These are phyloP conservation scores for Rhodocollybia butyracea DNA, from an alignment of 768 basidiomycete genomes.

Conservation along the genomic window DNA sequence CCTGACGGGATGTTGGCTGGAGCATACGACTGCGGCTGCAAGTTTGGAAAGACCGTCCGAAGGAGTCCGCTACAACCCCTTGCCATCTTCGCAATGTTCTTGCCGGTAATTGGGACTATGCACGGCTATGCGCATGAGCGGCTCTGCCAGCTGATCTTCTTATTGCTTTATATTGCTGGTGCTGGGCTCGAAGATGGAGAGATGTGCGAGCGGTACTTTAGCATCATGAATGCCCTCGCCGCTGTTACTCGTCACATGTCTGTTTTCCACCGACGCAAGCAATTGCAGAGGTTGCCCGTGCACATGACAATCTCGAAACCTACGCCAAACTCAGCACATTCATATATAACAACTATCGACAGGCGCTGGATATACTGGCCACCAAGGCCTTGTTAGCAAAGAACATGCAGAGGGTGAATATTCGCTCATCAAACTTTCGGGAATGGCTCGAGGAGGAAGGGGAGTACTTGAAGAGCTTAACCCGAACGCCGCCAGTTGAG, in stretches of 20 bases:
- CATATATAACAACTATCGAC: constrained; percentile 13
- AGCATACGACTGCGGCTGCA: constrained; percentile 21
- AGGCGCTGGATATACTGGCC: constrained; percentile 9
- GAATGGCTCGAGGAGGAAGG: too few species aligned
- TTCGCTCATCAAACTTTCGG: not conserved
- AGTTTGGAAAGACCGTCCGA: constrained; percentile 16
- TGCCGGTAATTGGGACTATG: not conserved
- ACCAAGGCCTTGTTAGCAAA: not conserved
- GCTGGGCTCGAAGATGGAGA: too few species aligned
- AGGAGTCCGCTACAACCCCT: constrained; percentile 11
- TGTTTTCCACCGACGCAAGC: constrained; percentile 16
- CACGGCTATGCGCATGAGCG: not conserved
- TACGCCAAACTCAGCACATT: constrained; percentile 7
- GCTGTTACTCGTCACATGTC: constrained; percentile 9
- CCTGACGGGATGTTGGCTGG: too few species aligned
- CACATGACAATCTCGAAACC: constrained; percentile 1
- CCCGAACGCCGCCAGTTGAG: too few species aligned
- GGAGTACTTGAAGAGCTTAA: too few species aligned
- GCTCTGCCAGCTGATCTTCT: not conserved
- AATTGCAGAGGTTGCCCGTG: not conserved
- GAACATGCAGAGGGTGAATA: constrained; percentile 11
- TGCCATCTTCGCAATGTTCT: not conserved
- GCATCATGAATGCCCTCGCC: constrained; percentile 9
- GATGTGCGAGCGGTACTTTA: not conserved
- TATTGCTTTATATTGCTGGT: not conserved